Evolutionary conservation across 345 rosid species (phyloP), one percentile per base, ranked within the genome.

Genomic region (Gossypium rotundifolium): DNA sequence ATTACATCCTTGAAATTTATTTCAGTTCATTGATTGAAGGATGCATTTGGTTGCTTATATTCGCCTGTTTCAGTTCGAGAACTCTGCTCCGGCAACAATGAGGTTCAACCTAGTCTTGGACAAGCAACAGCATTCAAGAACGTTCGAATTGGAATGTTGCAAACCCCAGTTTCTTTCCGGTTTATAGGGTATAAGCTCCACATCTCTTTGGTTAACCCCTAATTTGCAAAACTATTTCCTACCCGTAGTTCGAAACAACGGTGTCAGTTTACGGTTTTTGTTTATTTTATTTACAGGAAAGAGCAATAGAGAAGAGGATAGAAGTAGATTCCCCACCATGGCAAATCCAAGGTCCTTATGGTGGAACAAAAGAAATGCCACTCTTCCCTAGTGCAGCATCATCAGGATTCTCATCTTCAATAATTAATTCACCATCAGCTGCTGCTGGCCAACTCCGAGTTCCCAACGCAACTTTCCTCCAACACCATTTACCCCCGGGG

Each of bases 381-480:
- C 66, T 78, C 82, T 84, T 80, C 83, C 81, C 88, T 81, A 66
- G 83, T 82, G 92, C 95, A 90, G 92, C 92, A 90, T 90, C 95
- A 90, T 90, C 92, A 87, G 91, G 95, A 90, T 90, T 90, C 95
- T 75, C 82, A 52, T 77, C 89, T 78, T 83, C 89, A 20, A 71
- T 79, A 63, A 66, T 70, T 53, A 72, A 79, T 17, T 54, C 76
- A 20, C 83, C 90, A 48, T 65, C 84, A 55, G 71, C 86, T 71
- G 78, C 79, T 74, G 57, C 79, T 42, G 71, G 61, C 73, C 85
- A 82, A 62, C 76, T 65, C 78, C 71, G 64, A 52, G 23, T 64
- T 18, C 84, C 76, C 0, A 78, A 74, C 55, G 16, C 84, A 38
- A 25, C 70, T 11, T 44, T 72, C 70, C 70, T 79, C 63, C 76